Base-by-base conservation (phyloP, 2,329 filamentous ascomycete genomes). In the Pseudogymnoascus pannorum region DNA sequence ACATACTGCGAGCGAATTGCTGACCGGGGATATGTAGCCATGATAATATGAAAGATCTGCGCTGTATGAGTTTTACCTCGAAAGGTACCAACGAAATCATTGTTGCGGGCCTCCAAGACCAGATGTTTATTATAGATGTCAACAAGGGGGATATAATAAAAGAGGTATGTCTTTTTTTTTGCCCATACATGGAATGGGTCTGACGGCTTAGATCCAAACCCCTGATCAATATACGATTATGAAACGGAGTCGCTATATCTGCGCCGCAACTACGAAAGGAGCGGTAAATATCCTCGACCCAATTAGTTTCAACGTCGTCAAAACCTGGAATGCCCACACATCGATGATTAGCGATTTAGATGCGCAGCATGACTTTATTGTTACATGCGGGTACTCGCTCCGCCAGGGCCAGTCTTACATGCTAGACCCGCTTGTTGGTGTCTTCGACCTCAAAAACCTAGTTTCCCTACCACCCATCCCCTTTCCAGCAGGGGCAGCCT, bases 281-380 rank as follows among this genome's bases (percentile, higher is more conserved):
- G 84, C 85, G 16, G 88, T 99, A 57, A 87, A 97, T 74, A 87
- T 97, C 29, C 80, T 99, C 20, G 93, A 96, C 70, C 84, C 92
- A 1, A 79, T 84, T 60, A 90, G 82, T 61, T 89, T 96, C 70
- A 82, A 84, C 42, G 81, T 96, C 4, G 79, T 94, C 67, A 95
- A 93, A 72, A 85, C 85, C 9, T 99, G 94, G 89, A 91, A 91
- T 72, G 92, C 93, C 0, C 94, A 99, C 71, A 87, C 88, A 1
- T 89, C 91, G 7, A 84, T 87, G 59, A 90, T 99, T 72, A 96
- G 91, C 73, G 93, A 97, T 73, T 97, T 99, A 90, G 94, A 99
- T 76, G 91, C 92, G 7, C 90, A 94, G 71, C 91, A 94, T 70
- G 93, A 97, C 73, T 94, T 94, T 67, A 86, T 99, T 60, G 89